Evolutionary conservation across 2,329 filamentous ascomycete genomes (phyloP), one percentile per base, ranked within the genome.

Genomic region (Cladosporium phlei): DNA sequence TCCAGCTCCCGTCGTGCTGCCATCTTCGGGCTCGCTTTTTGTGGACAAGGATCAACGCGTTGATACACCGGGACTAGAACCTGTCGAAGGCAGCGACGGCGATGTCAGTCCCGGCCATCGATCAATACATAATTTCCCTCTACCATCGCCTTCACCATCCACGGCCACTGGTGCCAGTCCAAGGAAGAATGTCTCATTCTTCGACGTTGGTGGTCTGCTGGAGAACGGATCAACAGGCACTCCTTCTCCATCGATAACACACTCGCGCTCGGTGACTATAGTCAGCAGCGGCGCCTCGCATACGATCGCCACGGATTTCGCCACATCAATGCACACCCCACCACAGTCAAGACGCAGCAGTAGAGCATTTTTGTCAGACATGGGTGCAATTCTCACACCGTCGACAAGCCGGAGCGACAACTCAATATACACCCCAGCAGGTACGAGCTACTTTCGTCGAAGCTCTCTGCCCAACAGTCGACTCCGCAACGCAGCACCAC

Each of bases 191-290:
- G 79, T 93, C 4, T 88, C 86, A 0, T 91, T 95, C 64, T 89
- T 91, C 57, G 90, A 95, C 55, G 83, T 89, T 1, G 88, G 88
- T 17, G 87, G 86, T 0, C 69, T 95, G 0, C 69, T 94, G 0
- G 80, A 83, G 4, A 74, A 73, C 14, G 74, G 75, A 53, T 45
- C 42, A 17, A 28, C 37, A 11, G 30, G 22, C 20, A 67, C 62
- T 32, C 48, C 28, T 43, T 56, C 19, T 48, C 39, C 55, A n/a
- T 37, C 38, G 30, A 49, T 46, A 30, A 49, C 55, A 7, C 49
- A 44, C 4, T 57, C 57, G 12, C 55, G 53, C 20, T 33, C 54
- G 59, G 86, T 83, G 49, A 83, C 87, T 45, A 81, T 86, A 50
- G 73, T 86, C 59, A 84, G 85, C 58, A 50, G 38, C 6, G 48